Evolutionary conservation across 1,284 basidiomycete species (phyloP), one percentile per base, ranked within the genome.

Genomic region (Erythrobasidium hasegawianum): DNA sequence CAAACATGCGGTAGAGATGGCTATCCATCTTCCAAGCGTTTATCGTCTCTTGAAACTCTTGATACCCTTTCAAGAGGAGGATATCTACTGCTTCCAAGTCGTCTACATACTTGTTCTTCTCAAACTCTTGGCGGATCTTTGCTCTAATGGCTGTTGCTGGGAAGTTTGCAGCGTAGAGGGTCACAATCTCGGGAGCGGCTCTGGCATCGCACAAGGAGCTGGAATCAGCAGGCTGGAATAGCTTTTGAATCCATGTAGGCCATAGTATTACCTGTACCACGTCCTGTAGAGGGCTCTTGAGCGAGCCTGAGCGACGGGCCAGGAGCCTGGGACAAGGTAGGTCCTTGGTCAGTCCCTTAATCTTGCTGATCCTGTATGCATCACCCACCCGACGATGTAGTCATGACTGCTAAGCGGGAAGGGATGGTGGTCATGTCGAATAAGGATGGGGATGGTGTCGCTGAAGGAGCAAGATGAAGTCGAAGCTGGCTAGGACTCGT

Each of bases 121-220:
- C 95, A 73, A 97, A 97, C 71, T 87, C 85, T 73, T 87, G 84
- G 73, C 95, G 86, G 72, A 97, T 85, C 75, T 87, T 86, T 71
- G 88, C 85, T 11, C 95, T 86, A 71, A 97, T 79, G 60, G 86
- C 83, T n/a, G 87, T 83, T 4, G 90, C 86, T 0, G 90, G 87
- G 59, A 90, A 82, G 77, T 87, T 87, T 68, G 97, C 82, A 0
- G 89, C 86, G 78, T 97, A 97, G 45, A 95, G 79, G 26, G 85
- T 76, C 74, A 87, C 85, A 74, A 97, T 88, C 79, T 95, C 89
- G 20, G 94, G 94, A 13, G 92, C 91, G 89, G 96, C 73, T 18
- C 57, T 49, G n/a, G 41, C 29, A 50, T 45, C 33, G 57, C 39
- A 22, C 33, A n/a, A 26, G 38, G 26, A 45, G 57, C 5, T 58